phyloP scores from a whole-genome alignment of 768 basidiomycete species.

The Xanthoconium stramineum region DNA sequence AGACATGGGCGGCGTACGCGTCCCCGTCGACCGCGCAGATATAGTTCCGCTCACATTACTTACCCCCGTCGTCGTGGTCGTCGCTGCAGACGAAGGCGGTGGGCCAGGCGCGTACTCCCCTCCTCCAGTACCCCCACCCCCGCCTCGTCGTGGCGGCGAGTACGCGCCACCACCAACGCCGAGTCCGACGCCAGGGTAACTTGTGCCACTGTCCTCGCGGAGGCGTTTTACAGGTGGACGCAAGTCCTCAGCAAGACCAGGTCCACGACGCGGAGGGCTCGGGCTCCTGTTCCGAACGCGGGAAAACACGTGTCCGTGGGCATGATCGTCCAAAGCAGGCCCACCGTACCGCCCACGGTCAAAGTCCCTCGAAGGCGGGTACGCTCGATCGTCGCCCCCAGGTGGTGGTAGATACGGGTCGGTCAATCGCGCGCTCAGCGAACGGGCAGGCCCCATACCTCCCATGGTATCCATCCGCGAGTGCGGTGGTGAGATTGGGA shows the following conservation, averaged over 20 bases:
- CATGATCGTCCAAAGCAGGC: constrained; percentile 11
- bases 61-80: background rate
- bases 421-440: constrained; percentile 28
- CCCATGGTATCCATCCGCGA: constrained; percentile 16
- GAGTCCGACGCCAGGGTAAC: constrained; percentile 1
- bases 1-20: constrained; percentile 20
- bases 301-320: constrained; percentile 24
- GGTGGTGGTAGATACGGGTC: constrained; percentile 20
- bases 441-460: constrained; percentile 14
- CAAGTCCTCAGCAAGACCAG: constrained; percentile 33
- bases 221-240: constrained; percentile 45
- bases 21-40: constrained; percentile 8
- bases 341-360: constrained; percentile 29
- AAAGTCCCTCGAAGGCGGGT: constrained; percentile 26
- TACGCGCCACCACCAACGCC: constrained; percentile 22
- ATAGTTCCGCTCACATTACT: constrained; percentile 1
- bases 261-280: constrained; percentile 35
- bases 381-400: constrained; percentile 24
- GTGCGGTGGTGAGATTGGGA: constrained; percentile 21
- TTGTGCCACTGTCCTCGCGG: constrained; percentile 40
- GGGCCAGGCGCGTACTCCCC: constrained; percentile 24
- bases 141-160: constrained; percentile 28
- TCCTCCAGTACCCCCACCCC: background rate
- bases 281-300: constrained; percentile 47
- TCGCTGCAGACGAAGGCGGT: constrained; percentile 19